phyloP scores from a whole-genome alignment of 2,329 filamentous ascomycete genomes.

The Daldinia sp. region DNA sequence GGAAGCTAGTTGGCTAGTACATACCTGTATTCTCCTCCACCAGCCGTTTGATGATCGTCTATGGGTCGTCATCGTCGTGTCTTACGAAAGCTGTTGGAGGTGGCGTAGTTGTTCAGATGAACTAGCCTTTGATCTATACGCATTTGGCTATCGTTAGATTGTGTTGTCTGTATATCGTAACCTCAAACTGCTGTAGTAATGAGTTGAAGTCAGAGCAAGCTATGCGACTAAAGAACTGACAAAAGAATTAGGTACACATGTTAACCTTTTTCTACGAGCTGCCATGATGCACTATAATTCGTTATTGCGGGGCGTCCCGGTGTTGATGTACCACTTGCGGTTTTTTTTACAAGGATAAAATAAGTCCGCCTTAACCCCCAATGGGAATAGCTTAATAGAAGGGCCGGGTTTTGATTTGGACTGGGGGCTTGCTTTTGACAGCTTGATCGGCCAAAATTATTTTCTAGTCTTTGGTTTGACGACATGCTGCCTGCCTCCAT shows the following conservation, averaged over 20 bases:
- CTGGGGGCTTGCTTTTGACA: conserved; percentile 16
- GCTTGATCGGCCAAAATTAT: conserved; percentile 6
- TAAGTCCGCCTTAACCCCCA: neutral
- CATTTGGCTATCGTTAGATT: neutral
- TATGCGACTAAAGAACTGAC: neutral
- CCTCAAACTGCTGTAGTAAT: neutral
- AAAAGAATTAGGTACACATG: neutral
- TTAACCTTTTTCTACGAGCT: neutral
- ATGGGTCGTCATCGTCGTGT: conserved; percentile 23
- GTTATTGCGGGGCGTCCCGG: conserved; percentile 2
- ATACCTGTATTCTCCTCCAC: neutral
- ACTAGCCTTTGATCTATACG: conserved; percentile 5
- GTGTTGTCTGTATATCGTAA: neutral
- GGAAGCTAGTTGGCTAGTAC: neutral
- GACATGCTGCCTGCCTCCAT: neutral
- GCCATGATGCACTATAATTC: neutral
- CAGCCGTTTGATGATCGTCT: conserved; percentile 15
- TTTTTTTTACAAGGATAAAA: conserved; percentile 18
- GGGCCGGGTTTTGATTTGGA: conserved; percentile 5
- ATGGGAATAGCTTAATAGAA: conserved; percentile 22
- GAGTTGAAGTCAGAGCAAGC: neutral
- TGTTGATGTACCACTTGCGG: neutral
- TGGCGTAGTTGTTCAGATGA: conserved; percentile 29
- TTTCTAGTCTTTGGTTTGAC: conserved; percentile 7
- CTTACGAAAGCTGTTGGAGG: conserved; percentile 20